Conservation (phyloP, 1,139 yeast genomes). For the Protomyces gravidus region DNA sequence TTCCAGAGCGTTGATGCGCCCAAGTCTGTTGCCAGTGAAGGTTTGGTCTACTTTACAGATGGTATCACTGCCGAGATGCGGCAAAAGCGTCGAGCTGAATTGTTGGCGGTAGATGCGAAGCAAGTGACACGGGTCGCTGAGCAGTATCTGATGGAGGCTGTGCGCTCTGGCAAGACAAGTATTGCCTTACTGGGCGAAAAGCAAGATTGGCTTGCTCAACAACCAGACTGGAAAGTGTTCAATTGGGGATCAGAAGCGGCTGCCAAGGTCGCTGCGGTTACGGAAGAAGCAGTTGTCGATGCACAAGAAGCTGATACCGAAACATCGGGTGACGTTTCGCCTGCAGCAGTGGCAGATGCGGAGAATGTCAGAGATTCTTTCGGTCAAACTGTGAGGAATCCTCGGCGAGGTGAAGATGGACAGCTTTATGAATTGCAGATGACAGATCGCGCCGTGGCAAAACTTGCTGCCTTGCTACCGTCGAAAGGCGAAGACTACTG, state of each 20-base stretch:
- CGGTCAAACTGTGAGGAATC: slow-evolving; percentile 3
- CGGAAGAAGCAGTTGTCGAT: not conserved
- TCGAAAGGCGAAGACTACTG: slow-evolving; percentile 48
- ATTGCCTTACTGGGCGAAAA: slow-evolving; percentile 33
- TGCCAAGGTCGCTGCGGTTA: not conserved
- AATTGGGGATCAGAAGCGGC: slow-evolving; percentile 25
- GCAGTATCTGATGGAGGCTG: slow-evolving; percentile 49
- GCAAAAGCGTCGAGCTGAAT: slow-evolving; percentile 63
- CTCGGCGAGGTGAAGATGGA: slow-evolving; percentile 13
- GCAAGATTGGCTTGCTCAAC: slow-evolving; percentile 30
- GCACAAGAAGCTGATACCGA: not conserved
- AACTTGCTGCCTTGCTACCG: slow-evolving; percentile 5
- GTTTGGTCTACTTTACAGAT: slow-evolving; percentile 59
- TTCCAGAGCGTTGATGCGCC: slow-evolving; percentile 95
- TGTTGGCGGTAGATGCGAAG: slow-evolving; percentile 58
- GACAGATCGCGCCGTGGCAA: slow-evolving; percentile 11
- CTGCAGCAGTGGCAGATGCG: not conserved
- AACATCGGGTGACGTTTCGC: not conserved
- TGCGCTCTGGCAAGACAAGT: slow-evolving; percentile 25
- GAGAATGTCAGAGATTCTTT: not conserved
- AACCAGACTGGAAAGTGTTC: slow-evolving; percentile 31
- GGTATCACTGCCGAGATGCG: slow-evolving; percentile 75
- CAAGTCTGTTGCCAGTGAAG: slow-evolving; percentile 72
- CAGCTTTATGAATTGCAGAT: not conserved
- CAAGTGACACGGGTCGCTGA: slow-evolving; percentile 65